phyloP scores from a whole-genome alignment of 441 rosid genomes.

The Adansonia grandidieri region DNA sequence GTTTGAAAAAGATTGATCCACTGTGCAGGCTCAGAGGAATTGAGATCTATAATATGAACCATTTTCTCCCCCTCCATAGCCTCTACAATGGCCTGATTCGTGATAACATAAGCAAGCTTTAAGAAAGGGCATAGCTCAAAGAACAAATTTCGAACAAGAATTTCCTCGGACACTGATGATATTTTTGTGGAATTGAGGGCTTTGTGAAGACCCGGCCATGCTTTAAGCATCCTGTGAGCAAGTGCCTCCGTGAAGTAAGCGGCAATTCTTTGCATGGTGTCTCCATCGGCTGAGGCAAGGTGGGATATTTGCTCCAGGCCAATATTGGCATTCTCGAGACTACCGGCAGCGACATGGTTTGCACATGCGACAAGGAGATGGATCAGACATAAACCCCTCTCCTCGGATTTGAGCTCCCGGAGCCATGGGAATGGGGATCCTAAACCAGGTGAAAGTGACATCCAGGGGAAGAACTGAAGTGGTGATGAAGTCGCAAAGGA shows the following conservation, averaged over 20 bases:
- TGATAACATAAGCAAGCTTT: constrained; percentile 61
- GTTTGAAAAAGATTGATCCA: constrained; percentile 73
- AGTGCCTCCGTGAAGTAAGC: constrained; percentile 76
- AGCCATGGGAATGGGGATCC: constrained; percentile 64
- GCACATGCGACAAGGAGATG: constrained; percentile 60
- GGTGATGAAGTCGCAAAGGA: constrained; percentile 60
- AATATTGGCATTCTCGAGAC: constrained; percentile 59
- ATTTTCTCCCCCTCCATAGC: constrained; percentile 74
- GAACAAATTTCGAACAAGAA: constrained; percentile 57
- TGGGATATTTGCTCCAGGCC: constrained; percentile 65
- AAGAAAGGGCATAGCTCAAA: constrained; percentile 72
- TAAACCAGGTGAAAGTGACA: constrained; percentile 60
- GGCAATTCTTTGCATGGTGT: constrained; percentile 70
- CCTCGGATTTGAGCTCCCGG: constrained; percentile 63
- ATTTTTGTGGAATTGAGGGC: constrained; percentile 70
- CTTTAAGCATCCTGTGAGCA: constrained; percentile 65
- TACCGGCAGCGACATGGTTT: constrained; percentile 62
- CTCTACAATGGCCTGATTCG: constrained; percentile 69
- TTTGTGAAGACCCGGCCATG: constrained; percentile 69
- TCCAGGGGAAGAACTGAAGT: constrained; percentile 57
- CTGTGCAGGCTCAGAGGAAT: constrained; percentile 68
- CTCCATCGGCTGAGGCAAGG: constrained; percentile 71
- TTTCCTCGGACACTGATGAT: constrained; percentile 47
- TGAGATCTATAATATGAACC: constrained; percentile 70
- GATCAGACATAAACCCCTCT: constrained; percentile 67